Conservation (phyloP, 306 rosid species). For the Citrullus mucosospermus region DNA sequence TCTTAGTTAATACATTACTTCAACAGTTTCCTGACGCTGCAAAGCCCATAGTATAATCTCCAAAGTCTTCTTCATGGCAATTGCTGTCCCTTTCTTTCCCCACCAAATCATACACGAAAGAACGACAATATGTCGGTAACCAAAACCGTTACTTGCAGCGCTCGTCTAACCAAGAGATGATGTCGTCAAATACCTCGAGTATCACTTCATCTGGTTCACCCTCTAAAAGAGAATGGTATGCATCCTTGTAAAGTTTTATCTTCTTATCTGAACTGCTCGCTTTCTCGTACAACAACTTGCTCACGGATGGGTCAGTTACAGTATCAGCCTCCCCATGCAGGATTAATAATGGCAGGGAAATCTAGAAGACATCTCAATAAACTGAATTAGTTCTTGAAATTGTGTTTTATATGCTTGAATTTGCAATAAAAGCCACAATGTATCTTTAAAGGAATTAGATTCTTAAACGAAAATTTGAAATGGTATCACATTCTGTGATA, state of each 20-base stretch:
- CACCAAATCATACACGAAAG: neutral
- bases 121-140: neutral
- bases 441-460: neutral
- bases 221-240: conserved; percentile 77
- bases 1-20: neutral
- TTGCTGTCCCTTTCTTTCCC: neutral
- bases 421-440: neutral
- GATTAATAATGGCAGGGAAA: conserved; percentile 67
- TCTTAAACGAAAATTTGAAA: neutral
- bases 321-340: conserved; percentile 84
- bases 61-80: neutral
- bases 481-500: neutral
- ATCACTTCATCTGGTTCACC: conserved; percentile 87
- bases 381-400: neutral
- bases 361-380: conserved; percentile 26
- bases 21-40: neutral
- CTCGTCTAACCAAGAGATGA: conserved; percentile 71
- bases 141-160: conserved; percentile 3
- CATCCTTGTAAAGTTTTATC: conserved; percentile 57
- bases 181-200: conserved; percentile 38
- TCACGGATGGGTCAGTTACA: conserved; percentile 87
- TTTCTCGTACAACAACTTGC: conserved; percentile 67
- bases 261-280: conserved; percentile 70
- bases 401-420: neutral
- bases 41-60: neutral